Conservation (phyloP, 1,284 basidiomycete genomes). For the Vanrija pseudolonga region DNA sequence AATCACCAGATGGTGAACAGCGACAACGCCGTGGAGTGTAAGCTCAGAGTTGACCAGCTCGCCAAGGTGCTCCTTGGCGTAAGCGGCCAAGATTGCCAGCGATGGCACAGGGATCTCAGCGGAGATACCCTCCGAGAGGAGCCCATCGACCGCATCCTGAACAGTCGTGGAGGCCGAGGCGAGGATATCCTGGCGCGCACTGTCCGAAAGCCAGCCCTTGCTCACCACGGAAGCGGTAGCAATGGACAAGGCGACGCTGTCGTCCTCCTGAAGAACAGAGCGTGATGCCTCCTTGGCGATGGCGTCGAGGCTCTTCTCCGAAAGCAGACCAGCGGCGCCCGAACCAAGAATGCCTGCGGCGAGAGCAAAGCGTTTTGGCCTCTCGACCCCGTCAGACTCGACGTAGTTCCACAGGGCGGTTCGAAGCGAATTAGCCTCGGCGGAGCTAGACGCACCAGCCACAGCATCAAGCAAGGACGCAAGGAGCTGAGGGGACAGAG, state of each 20-base stretch:
- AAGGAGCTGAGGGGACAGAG: conserved; percentile 14
- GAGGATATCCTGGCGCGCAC: conserved; percentile 29
- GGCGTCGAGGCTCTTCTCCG: conserved; percentile 22
- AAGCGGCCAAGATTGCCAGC: conserved; percentile 33
- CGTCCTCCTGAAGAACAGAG: conserved; percentile 20
- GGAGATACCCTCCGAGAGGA: conserved; percentile 16
- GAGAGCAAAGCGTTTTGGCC: conserved; percentile 21
- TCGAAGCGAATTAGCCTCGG: conserved; percentile 8
- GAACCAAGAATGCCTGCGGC: conserved; percentile 7
- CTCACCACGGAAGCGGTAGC: conserved; percentile 12
- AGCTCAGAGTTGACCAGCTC: conserved; percentile 29
- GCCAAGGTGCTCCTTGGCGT: conserved; percentile 23
- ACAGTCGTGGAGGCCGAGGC: conserved; percentile 50
- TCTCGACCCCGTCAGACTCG: conserved; percentile 8
- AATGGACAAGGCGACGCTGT: conserved; percentile 15
- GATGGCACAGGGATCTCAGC: conserved; percentile 6
- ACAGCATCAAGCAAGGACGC: conserved; percentile 16
- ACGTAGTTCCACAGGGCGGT: conserved; percentile 13
- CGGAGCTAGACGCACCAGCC: not conserved
- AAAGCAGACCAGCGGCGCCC: conserved; percentile 10
- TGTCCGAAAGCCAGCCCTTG: conserved; percentile 22
- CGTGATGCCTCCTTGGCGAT: conserved; percentile 33
- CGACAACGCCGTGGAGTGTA: conserved; percentile 29
- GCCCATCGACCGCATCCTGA: conserved; percentile 52
- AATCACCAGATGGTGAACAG: conserved; percentile 35